Evolutionary conservation across 768 basidiomycete genomes (phyloP), one percentile per base, ranked within the genome.

Genomic region (Kwoniella botswanensis): DNA sequence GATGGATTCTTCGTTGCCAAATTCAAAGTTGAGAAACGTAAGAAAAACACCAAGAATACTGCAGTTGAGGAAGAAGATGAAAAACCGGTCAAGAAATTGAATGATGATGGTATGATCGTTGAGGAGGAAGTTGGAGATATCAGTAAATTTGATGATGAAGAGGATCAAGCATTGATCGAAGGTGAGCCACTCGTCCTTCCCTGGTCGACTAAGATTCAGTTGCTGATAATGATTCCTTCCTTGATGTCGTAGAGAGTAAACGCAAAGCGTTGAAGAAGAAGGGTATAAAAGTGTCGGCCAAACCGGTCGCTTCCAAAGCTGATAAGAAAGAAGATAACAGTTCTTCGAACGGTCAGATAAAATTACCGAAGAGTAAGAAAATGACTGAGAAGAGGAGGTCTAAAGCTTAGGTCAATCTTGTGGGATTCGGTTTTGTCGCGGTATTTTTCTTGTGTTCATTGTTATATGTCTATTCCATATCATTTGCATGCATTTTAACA

Each of bases 1-100:
- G 97, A 99, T 82, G 97, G 97, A 5, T 99, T 99, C 88, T 99
- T 88, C 83, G 95, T 98, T 66, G 96, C 96, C 70, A 98, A 98
- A 84, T 93, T 99, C 88, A 95, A 92, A 84, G 90, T 98, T n/a
- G 91, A 89, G 82, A 92, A 89, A 84, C 87, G 90, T 70, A 81
- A 85, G 59, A 94, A 92, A 85, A n/a, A n/a, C 4, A 18, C 46
- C 22, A 71, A 76, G 73, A 79, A 71, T n/a, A 75, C 71, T 6
- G 76, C 79, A 35, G 77, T 73, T 44, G 78, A 77, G 68, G 71
- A 82, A 24, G 78, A 70, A 4, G 76, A 69, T 15, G 87, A 86
- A 17, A 76, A 68, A 17, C 74, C 77, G 17, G 74, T 70, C 79
- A 82, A 69, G 82, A 83, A 72, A 58, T 29, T 78, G 53, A 75